phyloP scores from a whole-genome alignment of 2,329 filamentous ascomycete species.

The Aureobasidium sp. region DNA sequence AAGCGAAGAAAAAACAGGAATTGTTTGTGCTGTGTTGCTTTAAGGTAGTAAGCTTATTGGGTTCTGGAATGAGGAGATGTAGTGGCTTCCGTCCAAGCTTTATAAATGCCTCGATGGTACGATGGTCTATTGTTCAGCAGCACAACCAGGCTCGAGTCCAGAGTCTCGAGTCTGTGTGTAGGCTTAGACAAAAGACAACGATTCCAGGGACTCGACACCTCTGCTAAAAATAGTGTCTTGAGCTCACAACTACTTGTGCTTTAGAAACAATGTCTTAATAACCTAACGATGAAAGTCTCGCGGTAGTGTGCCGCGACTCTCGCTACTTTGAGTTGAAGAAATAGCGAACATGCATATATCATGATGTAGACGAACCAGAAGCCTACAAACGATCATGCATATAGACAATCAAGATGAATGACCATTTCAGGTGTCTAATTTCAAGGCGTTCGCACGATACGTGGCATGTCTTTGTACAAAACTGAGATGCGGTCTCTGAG shows the following conservation, averaged over 20 bases:
- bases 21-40: neutral
- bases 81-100: neutral
- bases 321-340: no score
- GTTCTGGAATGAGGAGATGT: neutral
- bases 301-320: no score
- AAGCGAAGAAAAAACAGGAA: neutral
- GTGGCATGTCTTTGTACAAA: no score
- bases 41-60: neutral
- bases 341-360: no score
- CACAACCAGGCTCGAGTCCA: neutral
- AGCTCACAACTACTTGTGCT: neutral
- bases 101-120: neutral
- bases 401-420: no score
- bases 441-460: no score
- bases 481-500: no score
- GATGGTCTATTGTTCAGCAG: neutral
- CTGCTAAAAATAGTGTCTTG: neutral
- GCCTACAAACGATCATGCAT: no score
- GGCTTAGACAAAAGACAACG: neutral
- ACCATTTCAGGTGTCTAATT: no score
- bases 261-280: neutral
- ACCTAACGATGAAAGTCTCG: no score
- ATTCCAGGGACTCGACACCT: neutral
- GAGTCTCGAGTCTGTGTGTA: neutral
- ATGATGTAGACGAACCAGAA: no score